A percentile compares a stretch with the other conserved stretches of the same genome.
Conservation (phyloP, 495 filamentous ascomycete genomes). For the Tuber magnatum region DNA sequence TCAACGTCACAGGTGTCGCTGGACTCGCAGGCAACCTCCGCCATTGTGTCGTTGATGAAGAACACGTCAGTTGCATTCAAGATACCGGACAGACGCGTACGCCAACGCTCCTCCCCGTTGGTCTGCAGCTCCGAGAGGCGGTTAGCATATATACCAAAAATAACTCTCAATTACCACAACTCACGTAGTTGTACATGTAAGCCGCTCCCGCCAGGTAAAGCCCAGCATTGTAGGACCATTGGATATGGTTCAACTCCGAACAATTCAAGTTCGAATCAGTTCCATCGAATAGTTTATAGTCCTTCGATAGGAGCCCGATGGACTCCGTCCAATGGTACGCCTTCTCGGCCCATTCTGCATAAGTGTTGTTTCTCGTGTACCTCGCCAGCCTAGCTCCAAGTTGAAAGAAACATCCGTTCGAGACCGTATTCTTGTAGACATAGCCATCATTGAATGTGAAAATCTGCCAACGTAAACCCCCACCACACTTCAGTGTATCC, state of each 20-base stretch:
- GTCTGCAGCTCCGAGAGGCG: slow-evolving; percentile 39
- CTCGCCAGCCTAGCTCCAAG: slow-evolving; percentile 65
- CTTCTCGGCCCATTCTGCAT: slow-evolving; percentile 66
- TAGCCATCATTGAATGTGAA: slow-evolving; percentile 73
- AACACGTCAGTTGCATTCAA: slow-evolving; percentile 52
- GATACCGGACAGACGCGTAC: slow-evolving; percentile 45
- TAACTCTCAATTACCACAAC: slow-evolving; percentile 8
- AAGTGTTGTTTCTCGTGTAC: slow-evolving; percentile 72
- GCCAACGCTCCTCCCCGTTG: slow-evolving; percentile 23
- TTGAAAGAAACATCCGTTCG: slow-evolving; percentile 75
- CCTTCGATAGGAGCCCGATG: slow-evolving; percentile 57
- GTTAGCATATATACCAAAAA: slow-evolving; percentile 7
- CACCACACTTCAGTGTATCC: slow-evolving; percentile 60
- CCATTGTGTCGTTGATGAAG: slow-evolving; percentile 60
- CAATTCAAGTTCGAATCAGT: slow-evolving; percentile 48
- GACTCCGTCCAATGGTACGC: slow-evolving; percentile 63
- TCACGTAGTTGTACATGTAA: slow-evolving; percentile 60
- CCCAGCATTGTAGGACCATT: slow-evolving; percentile 63
- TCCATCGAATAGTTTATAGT: slow-evolving; percentile 62
- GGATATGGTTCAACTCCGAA: slow-evolving; percentile 41
- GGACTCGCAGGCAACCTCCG: slow-evolving; percentile 57
- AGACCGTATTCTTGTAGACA: slow-evolving; percentile 75
- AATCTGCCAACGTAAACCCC: slow-evolving; percentile 83
- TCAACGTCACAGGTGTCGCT: slow-evolving; percentile 57
- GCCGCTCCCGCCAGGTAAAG: slow-evolving; percentile 59